Evolutionary conservation across 2,329 filamentous ascomycete genomes (phyloP).

Genomic region (Colletotrichum sublineola): DNA sequence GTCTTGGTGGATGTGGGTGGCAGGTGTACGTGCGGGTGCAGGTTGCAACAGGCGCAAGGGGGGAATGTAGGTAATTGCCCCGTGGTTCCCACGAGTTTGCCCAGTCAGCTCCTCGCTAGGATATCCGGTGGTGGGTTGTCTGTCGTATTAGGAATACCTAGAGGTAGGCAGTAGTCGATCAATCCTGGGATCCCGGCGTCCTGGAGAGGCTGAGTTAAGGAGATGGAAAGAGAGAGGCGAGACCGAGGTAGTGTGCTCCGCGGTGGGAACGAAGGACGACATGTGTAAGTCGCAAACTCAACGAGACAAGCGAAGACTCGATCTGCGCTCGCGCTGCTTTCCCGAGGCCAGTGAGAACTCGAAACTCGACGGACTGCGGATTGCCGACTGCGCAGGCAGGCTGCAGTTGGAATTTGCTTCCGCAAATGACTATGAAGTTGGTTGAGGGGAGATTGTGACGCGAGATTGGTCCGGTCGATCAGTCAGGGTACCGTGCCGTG

Average conservation of each 20-base stretch:
- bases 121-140: no score
- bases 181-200: background rate
- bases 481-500: background rate
- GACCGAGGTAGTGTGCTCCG: background rate
- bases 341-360: background rate
- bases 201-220: background rate
- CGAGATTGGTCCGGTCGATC: conserved; percentile 2
- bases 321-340: background rate
- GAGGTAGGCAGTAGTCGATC: background rate
- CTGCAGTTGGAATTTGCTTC: background rate
- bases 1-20: conserved; percentile 1
- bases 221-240: background rate
- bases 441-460: background rate
- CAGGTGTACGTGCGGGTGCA: conserved; percentile 1
- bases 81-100: background rate
- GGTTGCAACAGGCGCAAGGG: background rate
- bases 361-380: background rate
- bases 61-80: background rate
- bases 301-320: conserved; percentile 11
- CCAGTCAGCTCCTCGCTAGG: background rate
- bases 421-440: background rate
- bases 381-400: background rate
- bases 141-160: background rate
- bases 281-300: conserved; percentile 26
- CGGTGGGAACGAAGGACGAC: background rate